These are phyloP conservation scores for Phytophthora pisi DNA, from an alignment of 352 stramenopile genomes.

Conservation along the genomic window DNA sequence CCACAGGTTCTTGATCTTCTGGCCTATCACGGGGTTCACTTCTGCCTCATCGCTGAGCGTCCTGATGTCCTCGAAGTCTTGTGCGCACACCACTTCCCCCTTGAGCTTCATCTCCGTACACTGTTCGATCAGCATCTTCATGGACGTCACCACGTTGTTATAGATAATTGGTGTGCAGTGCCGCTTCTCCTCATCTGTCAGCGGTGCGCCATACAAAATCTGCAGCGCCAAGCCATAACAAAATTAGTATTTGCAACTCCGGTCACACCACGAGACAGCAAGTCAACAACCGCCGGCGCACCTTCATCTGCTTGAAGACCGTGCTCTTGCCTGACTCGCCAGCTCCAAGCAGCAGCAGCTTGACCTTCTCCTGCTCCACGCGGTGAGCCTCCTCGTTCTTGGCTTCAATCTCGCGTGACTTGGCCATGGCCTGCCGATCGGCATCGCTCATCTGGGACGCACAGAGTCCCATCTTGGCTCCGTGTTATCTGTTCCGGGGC, in stretches of 20 bases:
- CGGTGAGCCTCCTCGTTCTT: constrained; percentile 84
- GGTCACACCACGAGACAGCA: neutral
- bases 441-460: constrained; percentile 60
- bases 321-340: constrained; percentile 96
- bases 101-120: constrained; percentile 83
- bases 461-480: constrained; percentile 69
- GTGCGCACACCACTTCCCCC: constrained; percentile 68
- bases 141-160: constrained; percentile 91
- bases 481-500: constrained; percentile 19
- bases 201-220: constrained; percentile 84
- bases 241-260: constrained; percentile 11
- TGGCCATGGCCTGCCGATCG: constrained; percentile 69
- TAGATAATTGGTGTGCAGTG: constrained; percentile 91
- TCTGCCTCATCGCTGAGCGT: constrained; percentile 84
- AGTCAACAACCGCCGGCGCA: constrained; percentile 22
- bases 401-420: constrained; percentile 77
- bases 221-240: constrained; percentile 34
- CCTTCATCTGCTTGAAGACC: constrained; percentile 94
- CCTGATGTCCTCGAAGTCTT: constrained; percentile 85
- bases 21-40: constrained; percentile 89
- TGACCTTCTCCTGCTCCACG: constrained; percentile 93
- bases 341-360: constrained; percentile 94
- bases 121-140: constrained; percentile 93
- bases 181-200: constrained; percentile 89
- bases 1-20: constrained; percentile 96